These are phyloP conservation scores for Fusarium sp. DNA, from an alignment of 2,329 filamentous ascomycete genomes.

Conservation along the genomic window DNA sequence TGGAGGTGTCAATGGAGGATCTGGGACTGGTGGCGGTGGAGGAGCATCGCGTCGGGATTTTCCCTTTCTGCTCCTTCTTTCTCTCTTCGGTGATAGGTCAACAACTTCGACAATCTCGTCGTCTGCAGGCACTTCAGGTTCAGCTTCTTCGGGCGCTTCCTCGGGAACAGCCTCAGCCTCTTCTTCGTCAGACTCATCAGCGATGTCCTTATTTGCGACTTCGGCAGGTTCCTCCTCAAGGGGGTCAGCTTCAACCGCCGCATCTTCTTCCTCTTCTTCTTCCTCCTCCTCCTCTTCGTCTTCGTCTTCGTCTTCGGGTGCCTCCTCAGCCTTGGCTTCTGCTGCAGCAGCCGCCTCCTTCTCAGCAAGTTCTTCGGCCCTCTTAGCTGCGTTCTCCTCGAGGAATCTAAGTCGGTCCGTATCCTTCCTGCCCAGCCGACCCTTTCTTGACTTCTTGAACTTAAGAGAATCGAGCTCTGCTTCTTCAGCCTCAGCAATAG, in stretches of 20 bases:
- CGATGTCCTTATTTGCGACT: slow-evolving; percentile 21
- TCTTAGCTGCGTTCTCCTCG: slow-evolving; percentile 32
- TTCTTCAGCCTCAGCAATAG: slow-evolving; percentile 26
- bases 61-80: slow-evolving; percentile 57
- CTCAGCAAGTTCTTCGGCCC: slow-evolving; percentile 38
- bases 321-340: slow-evolving; percentile 13
- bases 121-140: slow-evolving; percentile 32
- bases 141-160: slow-evolving; percentile 48
- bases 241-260: slow-evolving; percentile 5
- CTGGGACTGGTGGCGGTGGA: slow-evolving; percentile 57
- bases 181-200: slow-evolving; percentile 42
- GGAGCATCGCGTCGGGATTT: slow-evolving; percentile 53
- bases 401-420: slow-evolving; percentile 36
- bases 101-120: slow-evolving; percentile 57
- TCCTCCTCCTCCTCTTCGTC: slow-evolving; percentile 5
- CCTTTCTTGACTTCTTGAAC: slow-evolving; percentile 41
- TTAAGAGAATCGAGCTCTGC: slow-evolving; percentile 31
- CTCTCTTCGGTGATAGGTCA: slow-evolving; percentile 60
- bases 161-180: slow-evolving; percentile 46
- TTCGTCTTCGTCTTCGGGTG: slow-evolving; percentile 12
- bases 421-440: slow-evolving; percentile 41
- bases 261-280: background rate
- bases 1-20: slow-evolving; percentile 60
- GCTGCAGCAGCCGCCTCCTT: slow-evolving; percentile 34
- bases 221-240: slow-evolving; percentile 40